phyloP scores from a whole-genome alignment of 352 stramenopile genomes.

The Phytophthora pseudosyringae region DNA sequence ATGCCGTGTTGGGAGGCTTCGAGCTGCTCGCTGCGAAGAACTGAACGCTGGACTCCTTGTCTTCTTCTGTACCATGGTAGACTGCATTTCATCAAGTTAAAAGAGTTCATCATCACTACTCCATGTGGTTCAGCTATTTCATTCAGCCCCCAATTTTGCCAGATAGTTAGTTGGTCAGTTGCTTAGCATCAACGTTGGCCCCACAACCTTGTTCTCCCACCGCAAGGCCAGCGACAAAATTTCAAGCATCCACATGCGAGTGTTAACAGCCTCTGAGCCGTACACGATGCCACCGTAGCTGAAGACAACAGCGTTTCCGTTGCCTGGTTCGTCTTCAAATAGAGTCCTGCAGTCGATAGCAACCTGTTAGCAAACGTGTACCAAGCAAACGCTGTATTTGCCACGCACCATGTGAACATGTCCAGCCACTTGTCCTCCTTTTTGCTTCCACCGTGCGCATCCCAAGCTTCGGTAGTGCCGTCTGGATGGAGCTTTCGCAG shows the following conservation, averaged over 20 bases:
- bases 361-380: constrained; percentile 3
- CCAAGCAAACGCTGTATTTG: neutral
- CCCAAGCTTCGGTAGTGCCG: constrained; percentile 3
- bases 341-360: constrained; percentile 42
- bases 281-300: constrained; percentile 58
- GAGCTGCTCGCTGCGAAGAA: constrained; percentile 11
- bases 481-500: constrained; percentile 11
- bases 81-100: too few species aligned
- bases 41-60: neutral
- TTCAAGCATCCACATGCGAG: constrained; percentile 69
- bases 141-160: neutral
- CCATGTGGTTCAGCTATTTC: neutral
- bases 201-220: constrained; percentile 46
- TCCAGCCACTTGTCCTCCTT: constrained; percentile 54
- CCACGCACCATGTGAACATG: constrained; percentile 60
- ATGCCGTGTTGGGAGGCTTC: neutral
- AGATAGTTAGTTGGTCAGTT: constrained; percentile 4
- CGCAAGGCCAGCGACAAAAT: constrained; percentile 63
- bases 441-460: constrained; percentile 5
- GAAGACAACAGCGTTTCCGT: constrained; percentile 43
- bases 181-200: constrained; percentile 40
- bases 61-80: constrained; percentile 25
- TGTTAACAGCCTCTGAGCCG: constrained; percentile 43
- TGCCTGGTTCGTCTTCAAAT: constrained; percentile 40
- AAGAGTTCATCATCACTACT: neutral